Base-by-base conservation (phyloP, 73 alveolate species). In the Blepharisma japonicum region DNA sequence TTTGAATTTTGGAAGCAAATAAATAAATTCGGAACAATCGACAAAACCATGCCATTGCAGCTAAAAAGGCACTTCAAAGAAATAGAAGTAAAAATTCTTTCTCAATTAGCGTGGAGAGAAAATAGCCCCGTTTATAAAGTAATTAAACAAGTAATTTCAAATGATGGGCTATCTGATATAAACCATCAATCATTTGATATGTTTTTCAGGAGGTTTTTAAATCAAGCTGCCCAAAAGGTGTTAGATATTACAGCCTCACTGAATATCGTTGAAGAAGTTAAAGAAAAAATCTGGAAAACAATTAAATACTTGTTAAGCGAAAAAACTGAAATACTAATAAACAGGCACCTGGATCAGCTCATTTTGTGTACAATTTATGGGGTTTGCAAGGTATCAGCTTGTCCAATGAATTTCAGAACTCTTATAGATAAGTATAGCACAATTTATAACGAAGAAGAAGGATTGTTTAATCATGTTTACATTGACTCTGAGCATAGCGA, bases 341-440 rank as follows among this genome's bases (percentile, higher is more conserved):
- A 85, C 71, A 71, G 95, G 53, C 91, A 84, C 50, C 77, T 84
- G 0, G 95, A 88, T 66, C 78, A 84, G 45, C 67, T 88, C 5
- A 82, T 88, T 21, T 79, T 88, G 78, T 88, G 95, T 74, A 67
- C 95, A 5, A 71, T 88, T 0, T 88, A 78, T 68, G 90, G 87
- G 7, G 92, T 88, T 6, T 88, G 95, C 68, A 88, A 81, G 77
- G 61, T 85, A 4, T 66, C 72, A 32, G 66, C 84, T 0, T 81
- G 21, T 45, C 51, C 39, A 7, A 80, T 46, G 68, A 5, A 0
- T 50, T 45, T 51, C 38, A n/a, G 66, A 71, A 18, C 49, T 68
- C 8, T 79, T 68, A 39, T 53, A 42, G 89, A 70, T 45, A 48
- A 83, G 42, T 81, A 67, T 50, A 72, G 56, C 21, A 81, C 11